Base-by-base conservation (phyloP, 2,329 filamentous ascomycete genomes). In the Claviceps sp. region DNA sequence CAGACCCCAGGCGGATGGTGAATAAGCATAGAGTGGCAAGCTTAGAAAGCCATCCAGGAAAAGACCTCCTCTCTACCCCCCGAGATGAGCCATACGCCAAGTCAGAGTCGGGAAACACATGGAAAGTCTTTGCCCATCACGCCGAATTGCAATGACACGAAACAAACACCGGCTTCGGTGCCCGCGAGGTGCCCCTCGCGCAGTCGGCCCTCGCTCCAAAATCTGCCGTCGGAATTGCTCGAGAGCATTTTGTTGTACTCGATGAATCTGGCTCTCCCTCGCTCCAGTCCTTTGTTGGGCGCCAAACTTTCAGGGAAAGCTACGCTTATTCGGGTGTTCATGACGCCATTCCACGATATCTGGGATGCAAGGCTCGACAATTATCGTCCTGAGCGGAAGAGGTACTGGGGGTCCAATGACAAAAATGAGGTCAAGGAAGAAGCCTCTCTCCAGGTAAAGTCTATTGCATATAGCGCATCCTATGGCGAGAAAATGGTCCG, bases 221-320 rank as follows among this genome's bases (percentile, higher is more conserved):
- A 59, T 37, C 62, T 81, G 10, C 78, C 78, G 0, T 59, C 70
- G 6, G 78, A 81, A 60, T 65, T 81, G 24, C 67, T 81, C 11
- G 75, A 80, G 59, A 66, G 56, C 30, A 77, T 81, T 47, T 72
- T 79, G 50, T 62, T 75, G 55, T 62, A 73, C 50, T 78, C 75
- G 49, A 60, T 0, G 26, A 30, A 30, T 30, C 8, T 11, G 26
- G 26, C 26, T 30, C 26, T 30, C 8, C 26, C 26, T 30, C 68
- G 64, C 5, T 66, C 70, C 47, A 73, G 68, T 49, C 70, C 61
- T 11, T 61, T 68, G 34, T 64, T 81, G 37, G 73, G 75, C 24
- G 59, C 63, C 24, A 66, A 71, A 45, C 68, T 81, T 14, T 78
- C 76, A 8, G 58, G 59, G 0, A 62, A 62, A 8, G 64, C 59